Base-by-base conservation (phyloP, 2,329 filamentous ascomycete species). In the Graphilbum sp. region DNA sequence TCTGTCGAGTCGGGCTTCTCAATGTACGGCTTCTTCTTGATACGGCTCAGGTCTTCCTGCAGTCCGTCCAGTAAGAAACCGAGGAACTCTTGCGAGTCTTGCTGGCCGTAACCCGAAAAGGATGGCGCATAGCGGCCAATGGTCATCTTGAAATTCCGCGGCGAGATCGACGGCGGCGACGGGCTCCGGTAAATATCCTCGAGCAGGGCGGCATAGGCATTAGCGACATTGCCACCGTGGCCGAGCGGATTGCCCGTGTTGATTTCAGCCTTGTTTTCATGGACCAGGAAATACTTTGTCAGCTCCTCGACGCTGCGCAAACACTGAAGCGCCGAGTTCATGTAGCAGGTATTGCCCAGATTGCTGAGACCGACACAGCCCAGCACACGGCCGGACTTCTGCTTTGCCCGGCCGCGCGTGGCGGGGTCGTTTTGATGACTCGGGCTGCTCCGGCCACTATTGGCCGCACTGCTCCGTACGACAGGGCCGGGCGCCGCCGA, bases 1-100 rank as follows among this genome's bases (percentile, higher is more conserved):
- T 98, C 90, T 0, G 92, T 94, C 0, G 88, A 96, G 54, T 98
- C 90, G 0, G 90, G 90, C 56, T 96, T 95, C 58, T 94, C 86
- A 34, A 92, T 88, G 55, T 96, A 95, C 1, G 90, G 90, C 61
- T 98, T 98, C 61, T 92, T 88, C 53, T 81, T 75, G 46, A 98
- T 80, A 10, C 90, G 76, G 53, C 92, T 98, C 32, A 98, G 63
- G 54, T 98, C 90, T 57, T 98, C 90, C 50, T 96, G 88, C 1
- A 98, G 66, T 5, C 83, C 88, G 56, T 98, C 90, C 8, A 98
- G 75, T 12, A 98, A 67, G 55, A 95, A 96, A 31, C 90, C 86
- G 17, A 98, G 65, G 43, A 98, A 96, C 52, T 98, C 90, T 50
- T 98, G 90, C 0, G 90, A 93, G 54, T 98, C 90, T 54, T 98